Conservation (phyloP, 352 stramenopile species). For the Pythium pyrilobum region DNA sequence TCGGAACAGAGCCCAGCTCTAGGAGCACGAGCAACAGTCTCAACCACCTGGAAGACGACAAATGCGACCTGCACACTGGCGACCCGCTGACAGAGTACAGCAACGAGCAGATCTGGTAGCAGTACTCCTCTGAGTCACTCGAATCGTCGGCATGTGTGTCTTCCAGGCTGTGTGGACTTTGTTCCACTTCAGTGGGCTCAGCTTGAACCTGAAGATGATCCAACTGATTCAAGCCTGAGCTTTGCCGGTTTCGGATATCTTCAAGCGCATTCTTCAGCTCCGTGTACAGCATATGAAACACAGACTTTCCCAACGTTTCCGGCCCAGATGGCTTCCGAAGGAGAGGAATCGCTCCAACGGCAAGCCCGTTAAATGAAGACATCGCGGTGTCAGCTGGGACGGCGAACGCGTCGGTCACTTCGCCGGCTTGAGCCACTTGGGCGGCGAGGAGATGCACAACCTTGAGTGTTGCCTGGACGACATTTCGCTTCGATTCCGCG, state of each 20-base stretch:
- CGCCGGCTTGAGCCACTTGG: constrained; percentile 80
- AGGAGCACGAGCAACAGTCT: constrained; percentile 78
- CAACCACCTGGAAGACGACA: constrained; percentile 82
- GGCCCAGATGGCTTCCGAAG: constrained; percentile 79
- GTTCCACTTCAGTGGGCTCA: constrained; percentile 31
- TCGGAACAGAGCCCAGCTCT: constrained; percentile 60
- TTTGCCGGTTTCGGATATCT: constrained; percentile 40
- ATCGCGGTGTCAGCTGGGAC: constrained; percentile 42
- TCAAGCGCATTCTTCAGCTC: constrained; percentile 85
- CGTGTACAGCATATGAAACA: constrained; percentile 90
- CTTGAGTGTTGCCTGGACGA: constrained; percentile 84
- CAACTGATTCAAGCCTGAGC: background rate
- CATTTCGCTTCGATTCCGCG: constrained; percentile 55
- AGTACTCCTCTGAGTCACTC: constrained; percentile 78
- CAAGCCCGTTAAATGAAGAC: constrained; percentile 31
- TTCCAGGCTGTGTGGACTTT: constrained; percentile 1
- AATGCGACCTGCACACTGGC: constrained; percentile 67
- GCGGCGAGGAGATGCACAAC: constrained; percentile 84
- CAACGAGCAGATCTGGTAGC: constrained; percentile 86
- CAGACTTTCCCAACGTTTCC: constrained; percentile 85
- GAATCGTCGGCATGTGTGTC: constrained; percentile 11
- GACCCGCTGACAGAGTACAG: constrained; percentile 86
- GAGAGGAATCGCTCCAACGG: constrained; percentile 66
- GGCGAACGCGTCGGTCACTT: constrained; percentile 52
- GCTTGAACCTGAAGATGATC: constrained; percentile 1